Evolutionary conservation across 148 eudicot genomes (phyloP).

Genomic region (Chenopodium berlandieri): DNA sequence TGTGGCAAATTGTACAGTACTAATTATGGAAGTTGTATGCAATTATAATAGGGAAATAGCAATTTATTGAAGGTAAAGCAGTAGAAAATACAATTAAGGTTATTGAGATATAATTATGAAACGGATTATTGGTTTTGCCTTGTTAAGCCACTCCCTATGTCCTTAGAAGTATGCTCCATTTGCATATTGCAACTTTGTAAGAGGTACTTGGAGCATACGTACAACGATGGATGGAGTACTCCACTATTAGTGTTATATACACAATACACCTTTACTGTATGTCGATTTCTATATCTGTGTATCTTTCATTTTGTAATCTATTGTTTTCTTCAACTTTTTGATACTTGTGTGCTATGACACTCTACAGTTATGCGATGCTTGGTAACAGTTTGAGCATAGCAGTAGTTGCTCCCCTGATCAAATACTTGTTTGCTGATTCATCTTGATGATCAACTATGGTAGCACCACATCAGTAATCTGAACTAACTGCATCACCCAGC

Average conservation of each 20-base stretch:
- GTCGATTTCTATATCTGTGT: not conserved
- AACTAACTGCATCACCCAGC: not conserved
- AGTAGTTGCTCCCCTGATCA: slow-evolving; percentile 77
- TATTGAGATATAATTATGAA: too few species aligned
- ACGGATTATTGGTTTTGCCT: not conserved
- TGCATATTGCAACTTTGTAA: too few species aligned
- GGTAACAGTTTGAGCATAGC: slow-evolving; percentile 94
- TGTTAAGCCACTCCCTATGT: not conserved
- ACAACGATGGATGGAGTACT: not conserved
- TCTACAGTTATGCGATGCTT: slow-evolving; percentile 80
- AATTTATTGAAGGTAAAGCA: not conserved
- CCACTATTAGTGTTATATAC: not conserved
- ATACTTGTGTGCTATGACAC: slow-evolving; percentile 8
- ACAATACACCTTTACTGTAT: not conserved
- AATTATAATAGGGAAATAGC: not conserved
- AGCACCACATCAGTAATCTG: not conserved
- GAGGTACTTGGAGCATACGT: too few species aligned
- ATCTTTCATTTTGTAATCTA: not conserved
- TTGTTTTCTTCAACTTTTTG: slow-evolving; percentile 2
- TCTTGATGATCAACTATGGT: slow-evolving; percentile 21
- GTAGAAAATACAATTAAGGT: not conserved
- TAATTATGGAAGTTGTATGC: not conserved
- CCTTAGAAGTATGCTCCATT: too few species aligned
- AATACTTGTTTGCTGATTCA: slow-evolving; percentile 62
- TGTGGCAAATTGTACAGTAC: not conserved